Base-by-base conservation (phyloP, 768 basidiomycete species). In the Asterophora lycoperdoides region DNA sequence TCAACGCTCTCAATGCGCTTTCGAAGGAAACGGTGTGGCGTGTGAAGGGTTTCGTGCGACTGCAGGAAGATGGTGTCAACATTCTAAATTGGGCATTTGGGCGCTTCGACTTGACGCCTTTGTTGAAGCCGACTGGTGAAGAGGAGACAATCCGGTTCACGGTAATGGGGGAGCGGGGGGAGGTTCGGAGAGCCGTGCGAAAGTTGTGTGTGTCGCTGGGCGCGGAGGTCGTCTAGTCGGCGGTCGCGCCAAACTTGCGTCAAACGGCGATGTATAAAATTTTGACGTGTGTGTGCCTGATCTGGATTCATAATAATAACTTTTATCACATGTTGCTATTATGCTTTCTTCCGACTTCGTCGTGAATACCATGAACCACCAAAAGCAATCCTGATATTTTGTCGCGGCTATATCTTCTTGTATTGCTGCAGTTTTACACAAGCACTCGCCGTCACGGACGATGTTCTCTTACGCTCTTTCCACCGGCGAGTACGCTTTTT, bases 11-110 rank as follows among this genome's bases (percentile, higher is more conserved):
- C 1, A 59, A 51, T 2, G 51, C 53, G 5, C 64, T 92, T 8
- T 75, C 81, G 17, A 87, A 85, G 54, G 89, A 91, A 60, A 65
- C 69, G 1, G 69, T 90, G 8, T 93, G 86, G 81, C 68, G 87
- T 54, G 84, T 94, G 29, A 97, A 97, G 61, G 94, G 93, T 14
- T 91, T 93, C 58, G 74, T 94, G 18, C 76, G 76, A 33, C 63
- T 89, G 5, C 55, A 55, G 19, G 64, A 63, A 19, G 64, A 63
- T 15, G 65, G 69, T 7, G 57, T 67, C 54, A 63, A 75, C 60
- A 86, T 93, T 51, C 58, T 95, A 50, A 97, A 97, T 62, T 97
- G 92, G 91, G 93, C 93, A 6, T 97, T 96, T 68, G 90, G 90
- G 11, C 79, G 93, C 34, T 84, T 79, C 61, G 89, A 93, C 20